A percentile compares a stretch with the other conserved stretches of the same genome.
phyloP scores from a whole-genome alignment of 1,284 basidiomycete genomes.

The Pascua sp. region DNA sequence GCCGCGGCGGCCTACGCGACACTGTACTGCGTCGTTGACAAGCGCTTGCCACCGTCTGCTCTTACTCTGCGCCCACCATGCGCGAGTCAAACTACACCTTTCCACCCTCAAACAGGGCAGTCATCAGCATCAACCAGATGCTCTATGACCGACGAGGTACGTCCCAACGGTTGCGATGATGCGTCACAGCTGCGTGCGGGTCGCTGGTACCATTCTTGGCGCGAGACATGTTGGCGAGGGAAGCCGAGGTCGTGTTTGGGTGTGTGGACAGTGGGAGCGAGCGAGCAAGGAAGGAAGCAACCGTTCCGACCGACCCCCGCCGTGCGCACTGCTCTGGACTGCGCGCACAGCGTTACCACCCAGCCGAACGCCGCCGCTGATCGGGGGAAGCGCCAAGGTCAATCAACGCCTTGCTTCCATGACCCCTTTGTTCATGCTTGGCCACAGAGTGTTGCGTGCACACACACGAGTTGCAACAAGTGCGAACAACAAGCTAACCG shows the following conservation, averaged over 20 bases:
- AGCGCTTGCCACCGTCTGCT: not conserved
- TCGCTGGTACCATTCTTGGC: no score
- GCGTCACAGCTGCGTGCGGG: not conserved
- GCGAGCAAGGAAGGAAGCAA: not conserved
- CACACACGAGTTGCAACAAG: no score
- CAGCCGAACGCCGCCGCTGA: no score
- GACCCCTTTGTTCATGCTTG: no score
- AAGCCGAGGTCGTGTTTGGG: not conserved
- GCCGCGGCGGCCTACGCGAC: not conserved
- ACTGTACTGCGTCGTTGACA: not conserved
- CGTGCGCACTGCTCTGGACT: no score
- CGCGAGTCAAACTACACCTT: slow-evolving; percentile 96
- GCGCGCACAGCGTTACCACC: no score
- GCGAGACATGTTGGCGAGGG: no score
- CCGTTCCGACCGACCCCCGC: not conserved
- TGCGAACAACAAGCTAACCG: slow-evolving; percentile 6
- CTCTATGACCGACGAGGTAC: slow-evolving; percentile 92
- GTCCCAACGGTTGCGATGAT: slow-evolving; percentile 33
- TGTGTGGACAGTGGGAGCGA: not conserved
- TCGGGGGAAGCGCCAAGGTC: no score
- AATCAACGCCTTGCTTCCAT: no score
- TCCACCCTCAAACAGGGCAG: slow-evolving; percentile 90
- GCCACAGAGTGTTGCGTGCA: no score
- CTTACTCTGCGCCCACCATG: slow-evolving; percentile 55
- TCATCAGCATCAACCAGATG: slow-evolving; percentile 88